A percentile compares a stretch with the other conserved stretches of the same genome.
Evolutionary conservation across 768 basidiomycete genomes (phyloP).

Genomic region (Pseudohyphozyma bogoriensis): DNA sequence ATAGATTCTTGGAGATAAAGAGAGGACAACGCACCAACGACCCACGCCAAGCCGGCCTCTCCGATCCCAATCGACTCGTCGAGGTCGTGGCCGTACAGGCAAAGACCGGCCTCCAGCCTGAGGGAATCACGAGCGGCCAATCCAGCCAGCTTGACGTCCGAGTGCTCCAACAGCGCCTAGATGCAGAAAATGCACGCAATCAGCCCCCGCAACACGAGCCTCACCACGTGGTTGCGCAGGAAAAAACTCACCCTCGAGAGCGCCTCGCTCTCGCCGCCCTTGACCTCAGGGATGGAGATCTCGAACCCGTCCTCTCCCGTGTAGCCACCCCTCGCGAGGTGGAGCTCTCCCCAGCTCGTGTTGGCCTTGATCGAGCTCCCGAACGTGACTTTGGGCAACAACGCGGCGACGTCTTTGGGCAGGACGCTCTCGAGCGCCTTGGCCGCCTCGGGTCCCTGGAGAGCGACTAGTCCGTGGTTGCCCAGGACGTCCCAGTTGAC

Average conservation of each 20-base stretch:
- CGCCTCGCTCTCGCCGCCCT: neutral
- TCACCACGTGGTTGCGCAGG: too few species aligned
- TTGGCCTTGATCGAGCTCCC: too few species aligned
- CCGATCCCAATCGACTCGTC: conserved; percentile 77
- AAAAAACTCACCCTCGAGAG: too few species aligned
- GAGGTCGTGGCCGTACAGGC: conserved; percentile 87
- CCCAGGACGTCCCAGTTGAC: conserved; percentile 76
- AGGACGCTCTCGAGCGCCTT: too few species aligned
- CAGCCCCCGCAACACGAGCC: too few species aligned
- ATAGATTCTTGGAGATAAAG: neutral
- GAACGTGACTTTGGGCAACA: too few species aligned
- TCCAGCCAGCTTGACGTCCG: conserved; percentile 64
- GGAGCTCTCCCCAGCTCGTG: conserved; percentile 13
- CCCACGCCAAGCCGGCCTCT: conserved; percentile 85
- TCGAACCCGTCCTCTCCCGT: conserved; percentile 99
- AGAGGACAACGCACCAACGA: conserved; percentile 59
- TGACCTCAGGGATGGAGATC: conserved; percentile 22
- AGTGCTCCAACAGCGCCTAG: conserved; percentile 21
- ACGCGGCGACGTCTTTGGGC: too few species aligned
- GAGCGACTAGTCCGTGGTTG: conserved; percentile 74
- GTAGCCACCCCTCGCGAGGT: conserved; percentile 89
- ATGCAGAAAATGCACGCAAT: too few species aligned
- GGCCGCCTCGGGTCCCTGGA: too few species aligned
- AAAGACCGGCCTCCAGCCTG: conserved; percentile 93
- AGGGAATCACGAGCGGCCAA: conserved; percentile 87